Conservation (phyloP, 2,329 filamentous ascomycete species). For the Chaetomiaceae sp. region DNA sequence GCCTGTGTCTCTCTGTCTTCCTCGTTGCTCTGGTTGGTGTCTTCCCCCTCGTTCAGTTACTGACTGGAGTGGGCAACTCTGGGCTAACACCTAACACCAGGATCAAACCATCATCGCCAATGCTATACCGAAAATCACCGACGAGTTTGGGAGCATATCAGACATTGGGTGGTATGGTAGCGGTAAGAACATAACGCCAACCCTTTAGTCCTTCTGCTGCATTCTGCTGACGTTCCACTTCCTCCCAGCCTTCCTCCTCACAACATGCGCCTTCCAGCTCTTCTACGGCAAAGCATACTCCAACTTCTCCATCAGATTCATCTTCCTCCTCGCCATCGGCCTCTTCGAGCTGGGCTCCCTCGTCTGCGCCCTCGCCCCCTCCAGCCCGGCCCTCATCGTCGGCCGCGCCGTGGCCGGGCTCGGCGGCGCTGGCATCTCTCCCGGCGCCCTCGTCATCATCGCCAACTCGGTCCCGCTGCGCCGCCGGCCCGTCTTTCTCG, state of each 20-base stretch:
- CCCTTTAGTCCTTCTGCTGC: too few species aligned
- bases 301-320: background rate
- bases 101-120: background rate
- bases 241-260: background rate
- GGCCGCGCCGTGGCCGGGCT: background rate
- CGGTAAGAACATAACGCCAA: background rate
- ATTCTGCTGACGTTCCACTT: too few species aligned
- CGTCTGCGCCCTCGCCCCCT: background rate
- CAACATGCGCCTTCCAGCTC: background rate
- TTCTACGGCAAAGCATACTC: background rate
- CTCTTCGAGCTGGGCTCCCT: background rate
- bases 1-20: background rate
- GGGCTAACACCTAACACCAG: background rate
- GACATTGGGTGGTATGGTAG: background rate
- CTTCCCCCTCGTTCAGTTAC: background rate
- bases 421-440: background rate
- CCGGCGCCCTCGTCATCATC: background rate
- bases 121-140: background rate
- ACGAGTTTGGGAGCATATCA: background rate
- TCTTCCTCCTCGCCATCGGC: background rate
- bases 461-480: conserved; percentile 32
- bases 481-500: conserved; percentile 51
- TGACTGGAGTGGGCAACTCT: background rate
- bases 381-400: background rate
- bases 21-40: background rate